Conservation (phyloP, 73 alveolate species). For the Durusdinium trenchii region DNA sequence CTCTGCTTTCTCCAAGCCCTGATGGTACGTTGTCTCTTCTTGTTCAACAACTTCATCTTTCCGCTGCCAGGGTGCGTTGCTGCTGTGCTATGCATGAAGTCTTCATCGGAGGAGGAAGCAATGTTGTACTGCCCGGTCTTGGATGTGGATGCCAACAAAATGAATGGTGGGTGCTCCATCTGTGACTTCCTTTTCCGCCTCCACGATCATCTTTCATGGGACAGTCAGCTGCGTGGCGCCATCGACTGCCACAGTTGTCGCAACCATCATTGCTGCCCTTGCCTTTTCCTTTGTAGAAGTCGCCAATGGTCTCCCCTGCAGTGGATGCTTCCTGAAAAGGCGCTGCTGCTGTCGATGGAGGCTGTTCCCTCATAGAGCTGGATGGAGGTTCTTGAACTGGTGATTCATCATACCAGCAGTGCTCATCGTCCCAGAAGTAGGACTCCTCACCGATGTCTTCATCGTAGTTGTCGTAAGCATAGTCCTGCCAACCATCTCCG, state of each 20-base stretch:
- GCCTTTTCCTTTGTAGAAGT: background rate
- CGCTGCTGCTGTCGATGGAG: background rate
- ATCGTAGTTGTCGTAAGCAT: background rate
- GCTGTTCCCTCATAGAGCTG: background rate
- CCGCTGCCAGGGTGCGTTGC: background rate
- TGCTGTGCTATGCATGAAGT: background rate
- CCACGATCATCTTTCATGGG: background rate
- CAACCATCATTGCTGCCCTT: slow-evolving; percentile 32
- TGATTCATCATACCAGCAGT: background rate
- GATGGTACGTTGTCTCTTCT: background rate
- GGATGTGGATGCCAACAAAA: no score
- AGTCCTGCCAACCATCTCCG: background rate
- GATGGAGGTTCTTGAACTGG: background rate
- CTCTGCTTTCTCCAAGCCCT: background rate
- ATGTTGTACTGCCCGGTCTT: background rate
- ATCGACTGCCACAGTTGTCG: background rate
- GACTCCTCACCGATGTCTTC: background rate
- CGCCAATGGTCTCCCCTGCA: background rate
- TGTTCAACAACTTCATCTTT: background rate
- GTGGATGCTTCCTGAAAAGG: background rate
- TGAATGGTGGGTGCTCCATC: background rate
- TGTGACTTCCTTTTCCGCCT: background rate
- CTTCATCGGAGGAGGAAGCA: background rate
- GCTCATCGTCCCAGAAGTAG: background rate
- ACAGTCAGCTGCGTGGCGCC: background rate